Base-by-base conservation (phyloP, 768 basidiomycete genomes). In the Lactarius indigo region DNA sequence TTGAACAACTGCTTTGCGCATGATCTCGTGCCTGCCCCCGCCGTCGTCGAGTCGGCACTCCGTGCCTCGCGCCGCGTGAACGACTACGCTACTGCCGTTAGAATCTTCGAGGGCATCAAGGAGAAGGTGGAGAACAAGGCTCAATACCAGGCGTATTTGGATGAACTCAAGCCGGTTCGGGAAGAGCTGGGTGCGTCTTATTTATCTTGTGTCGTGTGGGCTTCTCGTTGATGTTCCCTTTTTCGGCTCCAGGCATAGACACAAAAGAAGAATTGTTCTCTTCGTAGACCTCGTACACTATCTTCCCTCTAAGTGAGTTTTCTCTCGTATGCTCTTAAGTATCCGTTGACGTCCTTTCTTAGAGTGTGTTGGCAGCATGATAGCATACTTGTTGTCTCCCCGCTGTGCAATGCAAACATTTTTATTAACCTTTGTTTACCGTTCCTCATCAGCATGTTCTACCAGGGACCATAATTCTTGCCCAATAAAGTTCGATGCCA, bases 1-100 rank as follows among this genome's bases (percentile, higher is more conserved):
- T 83, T 99, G 74, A 98, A 99, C 84, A 99, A 99, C 85, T 98
- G 96, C 82, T 99, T 99, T 77, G 93, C 97, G 2, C 96, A 98
- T 78, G 97, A 99, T 78, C 86, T 97, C 69, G 95, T 97, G 17
- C 94, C 94, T 5, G 85, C 92, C 1, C 85, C 92, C 31, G 76
- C 82, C 63, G 92, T 96, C 72, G 80, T 96, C 63, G 93, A 95
- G 79, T 91, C 92, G 69, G 94, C 94, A 31, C 80, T 96, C 68
- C 86, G 87, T 62, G 94, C 95, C 64, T 87, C 92, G 26, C 83
- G 97, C 70, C 87, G 95, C 71, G 94, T 97, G 68, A 90, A 99
- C 79, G 96, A 98, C 84, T 98, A 92, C 78, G 89, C 96, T 52
- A 99, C 97, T 47, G 96, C 96, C 50, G 94, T 99, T 65, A 84